A percentile compares a stretch with the other conserved stretches of the same genome.
Conservation (phyloP, 768 basidiomycete genomes). For the Xanthoconium purpureum region DNA sequence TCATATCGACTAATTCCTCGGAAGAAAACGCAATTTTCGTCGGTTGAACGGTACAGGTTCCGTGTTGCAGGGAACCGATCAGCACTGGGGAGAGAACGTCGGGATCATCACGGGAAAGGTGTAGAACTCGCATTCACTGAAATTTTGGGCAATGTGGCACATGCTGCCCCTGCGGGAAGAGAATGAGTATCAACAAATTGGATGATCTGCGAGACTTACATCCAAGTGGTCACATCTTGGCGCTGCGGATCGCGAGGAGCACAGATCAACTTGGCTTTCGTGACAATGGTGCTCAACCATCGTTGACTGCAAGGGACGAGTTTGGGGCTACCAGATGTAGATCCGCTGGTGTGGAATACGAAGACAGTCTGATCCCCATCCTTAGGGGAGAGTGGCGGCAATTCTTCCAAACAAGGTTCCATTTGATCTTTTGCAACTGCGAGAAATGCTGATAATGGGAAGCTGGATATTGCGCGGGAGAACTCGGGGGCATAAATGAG, state of each 20-base stretch:
- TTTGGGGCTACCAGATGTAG: slow-evolving; percentile 81
- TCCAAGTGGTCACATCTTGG: slow-evolving; percentile 70
- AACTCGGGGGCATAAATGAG: slow-evolving; percentile 65
- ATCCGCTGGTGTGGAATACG: slow-evolving; percentile 79
- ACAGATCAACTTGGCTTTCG: slow-evolving; percentile 57
- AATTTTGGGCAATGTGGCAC: slow-evolving; percentile 78
- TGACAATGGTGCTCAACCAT: slow-evolving; percentile 60
- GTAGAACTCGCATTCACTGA: slow-evolving; percentile 49
- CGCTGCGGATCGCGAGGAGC: slow-evolving; percentile 46
- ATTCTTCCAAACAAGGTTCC: slow-evolving; percentile 34
- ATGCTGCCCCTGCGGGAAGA: slow-evolving; percentile 65
- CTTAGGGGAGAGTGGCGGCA: slow-evolving; percentile 43
- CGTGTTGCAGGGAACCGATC: slow-evolving; percentile 67
- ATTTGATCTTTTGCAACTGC: slow-evolving; percentile 41
- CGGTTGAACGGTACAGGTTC: slow-evolving; percentile 69
- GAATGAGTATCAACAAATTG: slow-evolving; percentile 30
- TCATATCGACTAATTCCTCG: slow-evolving; percentile 70
- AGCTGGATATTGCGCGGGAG: slow-evolving; percentile 38
- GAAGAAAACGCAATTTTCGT: slow-evolving; percentile 62
- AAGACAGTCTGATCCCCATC: slow-evolving; percentile 48
- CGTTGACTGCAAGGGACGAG: slow-evolving; percentile 67
- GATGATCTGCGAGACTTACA: slow-evolving; percentile 46
- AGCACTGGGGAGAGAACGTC: slow-evolving; percentile 43
- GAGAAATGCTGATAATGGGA: slow-evolving; percentile 49
- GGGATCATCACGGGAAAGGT: slow-evolving; percentile 22